phyloP scores from a whole-genome alignment of 768 basidiomycete species.

The Tephrocybe sp. region DNA sequence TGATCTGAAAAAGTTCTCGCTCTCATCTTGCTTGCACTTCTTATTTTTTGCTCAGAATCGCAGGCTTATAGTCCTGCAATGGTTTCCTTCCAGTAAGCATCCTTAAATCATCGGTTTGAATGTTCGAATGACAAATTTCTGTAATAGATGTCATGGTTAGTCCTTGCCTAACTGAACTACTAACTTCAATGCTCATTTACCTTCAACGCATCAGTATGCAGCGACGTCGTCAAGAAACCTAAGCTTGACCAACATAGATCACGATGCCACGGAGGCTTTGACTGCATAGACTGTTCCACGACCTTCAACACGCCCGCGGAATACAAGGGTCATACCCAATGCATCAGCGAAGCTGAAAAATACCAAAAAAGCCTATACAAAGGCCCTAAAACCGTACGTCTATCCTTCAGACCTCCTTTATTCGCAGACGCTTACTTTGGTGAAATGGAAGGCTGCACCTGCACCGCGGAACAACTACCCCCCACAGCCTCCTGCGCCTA shows the following conservation, averaged over 20 bases:
- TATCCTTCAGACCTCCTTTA: not conserved
- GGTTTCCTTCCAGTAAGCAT: constrained; percentile 74
- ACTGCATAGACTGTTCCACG: constrained; percentile 87
- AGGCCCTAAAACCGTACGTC: constrained; percentile 62
- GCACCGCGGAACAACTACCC: constrained; percentile 25
- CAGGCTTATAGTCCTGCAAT: constrained; percentile 31
- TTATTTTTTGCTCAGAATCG: not conserved
- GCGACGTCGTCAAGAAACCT: constrained; percentile 91
- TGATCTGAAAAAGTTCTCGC: constrained; percentile 11
- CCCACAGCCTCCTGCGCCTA: constrained; percentile 13
- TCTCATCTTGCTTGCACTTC: not conserved
- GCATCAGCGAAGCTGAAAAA: constrained; percentile 91
- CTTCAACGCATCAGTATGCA: constrained; percentile 51
- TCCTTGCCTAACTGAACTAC: too few species aligned
- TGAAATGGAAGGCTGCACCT: constrained; percentile 9
- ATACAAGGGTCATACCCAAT: constrained; percentile 81
- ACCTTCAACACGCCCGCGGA: constrained; percentile 76
- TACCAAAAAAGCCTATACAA: constrained; percentile 88
- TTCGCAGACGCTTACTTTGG: constrained; percentile 1
- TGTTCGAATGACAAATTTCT: not conserved
- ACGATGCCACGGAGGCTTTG: constrained; percentile 67
- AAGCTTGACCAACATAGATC: constrained; percentile 80
- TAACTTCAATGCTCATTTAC: not conserved
- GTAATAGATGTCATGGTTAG: constrained; percentile 71
- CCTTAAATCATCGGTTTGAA: not conserved